Conservation (phyloP, 2,329 filamentous ascomycete genomes). For the Cercospora citrullina region DNA sequence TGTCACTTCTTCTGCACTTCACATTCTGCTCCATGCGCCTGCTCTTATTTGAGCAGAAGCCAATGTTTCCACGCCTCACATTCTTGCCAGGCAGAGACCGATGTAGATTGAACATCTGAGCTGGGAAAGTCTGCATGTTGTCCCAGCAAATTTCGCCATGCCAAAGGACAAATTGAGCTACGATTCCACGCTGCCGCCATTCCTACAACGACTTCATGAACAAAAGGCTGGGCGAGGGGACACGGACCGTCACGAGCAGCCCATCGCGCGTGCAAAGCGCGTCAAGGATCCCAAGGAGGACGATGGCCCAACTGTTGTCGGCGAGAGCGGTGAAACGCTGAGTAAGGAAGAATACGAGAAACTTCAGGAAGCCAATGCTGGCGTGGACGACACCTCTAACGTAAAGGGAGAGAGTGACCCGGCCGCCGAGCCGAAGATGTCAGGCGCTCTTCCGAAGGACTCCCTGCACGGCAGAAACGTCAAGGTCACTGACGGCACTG, state of each 20-base stretch:
- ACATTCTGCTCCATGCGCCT: background rate
- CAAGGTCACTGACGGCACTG: conserved; percentile 29
- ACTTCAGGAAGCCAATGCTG: conserved; percentile 29
- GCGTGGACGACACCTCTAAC: conserved; percentile 16
- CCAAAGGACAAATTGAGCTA: conserved; percentile 67
- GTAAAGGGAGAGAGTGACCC: conserved; percentile 30
- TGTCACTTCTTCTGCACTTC: background rate
- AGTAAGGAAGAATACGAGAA: conserved; percentile 54
- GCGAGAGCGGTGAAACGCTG: conserved; percentile 64
- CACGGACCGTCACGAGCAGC: conserved; percentile 47
- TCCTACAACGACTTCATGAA: conserved; percentile 51
- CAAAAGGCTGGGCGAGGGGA: conserved; percentile 54
- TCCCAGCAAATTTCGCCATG: conserved; percentile 21
- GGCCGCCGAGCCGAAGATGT: conserved; percentile 26
- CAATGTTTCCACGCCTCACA: background rate
- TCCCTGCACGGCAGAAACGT: conserved; percentile 19
- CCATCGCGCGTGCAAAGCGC: conserved; percentile 49
- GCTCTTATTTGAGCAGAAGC: background rate
- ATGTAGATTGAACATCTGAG: background rate
- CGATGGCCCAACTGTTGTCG: conserved; percentile 73
- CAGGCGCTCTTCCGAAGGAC: conserved; percentile 33
- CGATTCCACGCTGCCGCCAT: conserved; percentile 54
- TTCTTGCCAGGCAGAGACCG: background rate
- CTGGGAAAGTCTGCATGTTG: background rate
- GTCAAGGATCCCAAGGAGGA: conserved; percentile 68